Conservation (phyloP, 2,329 filamentous ascomycete species). For the Corinectria fuckeliana region DNA sequence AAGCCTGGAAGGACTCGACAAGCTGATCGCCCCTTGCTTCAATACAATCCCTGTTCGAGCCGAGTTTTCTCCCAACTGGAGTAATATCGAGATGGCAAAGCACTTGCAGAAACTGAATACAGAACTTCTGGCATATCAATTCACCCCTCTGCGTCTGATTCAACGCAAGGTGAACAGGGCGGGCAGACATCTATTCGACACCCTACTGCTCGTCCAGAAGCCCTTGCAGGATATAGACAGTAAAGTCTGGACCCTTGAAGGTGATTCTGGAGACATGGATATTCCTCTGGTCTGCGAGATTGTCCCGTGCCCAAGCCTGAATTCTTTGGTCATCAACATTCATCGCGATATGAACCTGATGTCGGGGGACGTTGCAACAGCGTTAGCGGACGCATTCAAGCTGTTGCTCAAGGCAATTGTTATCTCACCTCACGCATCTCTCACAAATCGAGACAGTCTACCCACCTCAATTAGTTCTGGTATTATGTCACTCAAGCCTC, state of each 20-base stretch:
- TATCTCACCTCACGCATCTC: constrained; percentile 36
- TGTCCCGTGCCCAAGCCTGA: constrained; percentile 57
- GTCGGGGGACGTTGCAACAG: constrained; percentile 34
- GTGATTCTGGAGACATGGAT: constrained; percentile 72
- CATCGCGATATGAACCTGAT: constrained; percentile 63
- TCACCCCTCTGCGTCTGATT: constrained; percentile 76
- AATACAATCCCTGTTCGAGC: constrained; percentile 82
- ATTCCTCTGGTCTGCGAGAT: constrained; percentile 80
- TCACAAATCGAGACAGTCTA: constrained; percentile 28
- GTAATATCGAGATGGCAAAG: constrained; percentile 64
- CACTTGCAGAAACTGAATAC: constrained; percentile 67
- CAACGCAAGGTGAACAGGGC: constrained; percentile 57
- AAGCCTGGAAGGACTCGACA: constrained; percentile 68
- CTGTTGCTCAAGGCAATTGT: constrained; percentile 37
- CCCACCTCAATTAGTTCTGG: constrained; percentile 25
- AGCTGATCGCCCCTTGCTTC: constrained; percentile 87
- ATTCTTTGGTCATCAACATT: constrained; percentile 64
- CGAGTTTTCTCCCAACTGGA: constrained; percentile 53
- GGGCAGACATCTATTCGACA: constrained; percentile 73
- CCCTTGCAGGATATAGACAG: constrained; percentile 61
- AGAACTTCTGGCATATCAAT: constrained; percentile 70
- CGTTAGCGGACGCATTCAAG: constrained; percentile 42
- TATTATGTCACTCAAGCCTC: constrained; percentile 33
- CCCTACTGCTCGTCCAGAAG: constrained; percentile 79
- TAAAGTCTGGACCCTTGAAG: constrained; percentile 61